These are phyloP conservation scores for Batkoa obscura DNA, from an alignment of 371 early-diverging fungal genomes.

Conservation along the genomic window DNA sequence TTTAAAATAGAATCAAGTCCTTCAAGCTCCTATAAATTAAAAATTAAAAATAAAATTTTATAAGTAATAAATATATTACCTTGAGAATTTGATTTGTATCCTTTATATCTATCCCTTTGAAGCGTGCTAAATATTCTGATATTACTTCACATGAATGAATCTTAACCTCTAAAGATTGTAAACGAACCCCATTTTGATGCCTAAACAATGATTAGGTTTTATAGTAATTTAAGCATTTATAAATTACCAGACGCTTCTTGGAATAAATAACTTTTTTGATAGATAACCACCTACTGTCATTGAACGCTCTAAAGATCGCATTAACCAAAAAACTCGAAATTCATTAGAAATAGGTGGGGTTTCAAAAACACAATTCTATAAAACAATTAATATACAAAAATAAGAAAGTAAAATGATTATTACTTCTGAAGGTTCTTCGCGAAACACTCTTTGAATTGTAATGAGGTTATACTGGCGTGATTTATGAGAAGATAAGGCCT, in stretches of 20 bases:
- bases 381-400: too few relatives aligned
- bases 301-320: constrained; percentile 17
- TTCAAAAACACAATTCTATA: constrained; percentile 8
- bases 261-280: constrained; percentile 18
- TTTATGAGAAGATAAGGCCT: not conserved
- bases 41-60: not conserved
- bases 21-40: constrained; percentile 13
- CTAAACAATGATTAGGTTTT: constrained; percentile 6
- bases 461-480: constrained; percentile 1
- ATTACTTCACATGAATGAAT: constrained; percentile 2
- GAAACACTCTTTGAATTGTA: not conserved
- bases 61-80: not conserved
- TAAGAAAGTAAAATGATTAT: not conserved
- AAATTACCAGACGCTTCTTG: constrained; percentile 17
- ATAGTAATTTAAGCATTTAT: constrained; percentile 12
- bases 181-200: constrained; percentile 3
- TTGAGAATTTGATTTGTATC: constrained; percentile 1
- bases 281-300: constrained; percentile 20
- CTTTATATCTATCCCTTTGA: not conserved
- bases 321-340: constrained; percentile 20
- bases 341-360: constrained; percentile 14
- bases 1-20: constrained; percentile 11
- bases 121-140: constrained; percentile 4
- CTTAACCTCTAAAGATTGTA: constrained; percentile 5
- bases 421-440: constrained; percentile 4